Evolutionary conservation across 208 protist species (phyloP).

Genomic region (Leishmania major): DNA sequence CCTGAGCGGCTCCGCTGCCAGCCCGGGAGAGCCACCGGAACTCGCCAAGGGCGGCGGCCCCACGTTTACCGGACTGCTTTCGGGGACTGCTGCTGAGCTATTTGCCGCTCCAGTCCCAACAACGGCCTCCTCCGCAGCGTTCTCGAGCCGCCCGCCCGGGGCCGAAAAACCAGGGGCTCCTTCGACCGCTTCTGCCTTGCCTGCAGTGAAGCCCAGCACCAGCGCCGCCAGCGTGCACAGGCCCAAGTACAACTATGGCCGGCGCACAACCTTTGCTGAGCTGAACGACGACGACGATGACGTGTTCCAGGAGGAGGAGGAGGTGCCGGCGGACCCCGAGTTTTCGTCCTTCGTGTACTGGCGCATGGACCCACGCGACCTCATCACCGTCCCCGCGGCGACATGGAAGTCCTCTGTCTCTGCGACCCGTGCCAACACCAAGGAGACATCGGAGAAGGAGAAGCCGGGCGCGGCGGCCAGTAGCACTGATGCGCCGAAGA

Average conservation of each 20-base stretch:
- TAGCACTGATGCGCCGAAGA: not conserved
- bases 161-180: not conserved
- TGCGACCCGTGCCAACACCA: not conserved
- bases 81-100: not conserved
- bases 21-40: not conserved
- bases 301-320: constrained; percentile 12
- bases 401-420: not conserved
- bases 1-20: not conserved
- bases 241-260: constrained; percentile 22
- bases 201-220: not conserved
- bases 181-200: not conserved
- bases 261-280: not conserved
- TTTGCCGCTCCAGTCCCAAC: not conserved
- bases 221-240: not conserved
- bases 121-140: not conserved
- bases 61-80: not conserved
- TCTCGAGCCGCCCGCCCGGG: not conserved
- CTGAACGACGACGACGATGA: not conserved
- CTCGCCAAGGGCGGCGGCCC: not conserved
- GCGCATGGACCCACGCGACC: constrained; percentile 62
- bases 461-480: not conserved
- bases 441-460: not conserved
- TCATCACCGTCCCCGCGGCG: constrained; percentile 27
- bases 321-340: constrained; percentile 58
- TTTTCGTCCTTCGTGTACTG: constrained; percentile 83